These are phyloP conservation scores for Penicillium lagena DNA, from an alignment of 495 filamentous ascomycete genomes.

Conservation along the genomic window DNA sequence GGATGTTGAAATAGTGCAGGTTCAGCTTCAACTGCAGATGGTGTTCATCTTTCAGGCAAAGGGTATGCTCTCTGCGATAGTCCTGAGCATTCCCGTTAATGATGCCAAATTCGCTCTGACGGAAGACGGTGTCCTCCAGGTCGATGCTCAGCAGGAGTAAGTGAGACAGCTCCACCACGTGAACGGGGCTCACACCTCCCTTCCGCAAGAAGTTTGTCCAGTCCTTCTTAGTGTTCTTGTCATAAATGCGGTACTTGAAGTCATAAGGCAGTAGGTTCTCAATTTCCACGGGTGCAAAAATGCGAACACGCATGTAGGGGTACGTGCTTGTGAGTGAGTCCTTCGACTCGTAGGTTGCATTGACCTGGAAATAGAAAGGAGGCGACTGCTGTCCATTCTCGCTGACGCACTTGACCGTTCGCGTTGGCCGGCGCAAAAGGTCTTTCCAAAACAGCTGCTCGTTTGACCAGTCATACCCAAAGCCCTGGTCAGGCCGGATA, in stretches of 20 bases:
- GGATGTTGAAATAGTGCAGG: conserved; percentile 89
- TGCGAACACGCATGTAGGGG: conserved; percentile 86
- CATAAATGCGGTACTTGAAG: conserved; percentile 98
- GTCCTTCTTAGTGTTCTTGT: conserved; percentile 95
- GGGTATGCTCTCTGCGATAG: conserved; percentile 71
- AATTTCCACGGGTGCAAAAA: conserved; percentile 86
- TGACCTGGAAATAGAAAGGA: conserved; percentile 94
- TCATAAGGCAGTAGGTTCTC: conserved; percentile 94
- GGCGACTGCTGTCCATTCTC: conserved; percentile 70
- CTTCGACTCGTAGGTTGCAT: conserved; percentile 72
- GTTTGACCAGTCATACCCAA: conserved; percentile 91
- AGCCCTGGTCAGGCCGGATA: conserved; percentile 91
- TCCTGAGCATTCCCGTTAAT: conserved; percentile 88
- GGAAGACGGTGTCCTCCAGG: conserved; percentile 93
- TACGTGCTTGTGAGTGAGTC: conserved; percentile 77
- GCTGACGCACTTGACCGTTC: conserved; percentile 78
- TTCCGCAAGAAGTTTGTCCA: conserved; percentile 98
- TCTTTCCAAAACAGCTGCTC: conserved; percentile 91
- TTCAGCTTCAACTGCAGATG: conserved; percentile 73
- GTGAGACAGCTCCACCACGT: conserved; percentile 93
- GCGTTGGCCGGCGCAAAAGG: conserved; percentile 72
- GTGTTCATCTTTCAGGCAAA: conserved; percentile 78
- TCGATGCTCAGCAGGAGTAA: conserved; percentile 86
- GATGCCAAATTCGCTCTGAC: conserved; percentile 90
- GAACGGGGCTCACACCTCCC: conserved; percentile 91